A percentile compares a stretch with the other conserved stretches of the same genome.
These are phyloP conservation scores for Deakozyma indianensis DNA, from an alignment of 805 yeast species.

Conservation along the genomic window DNA sequence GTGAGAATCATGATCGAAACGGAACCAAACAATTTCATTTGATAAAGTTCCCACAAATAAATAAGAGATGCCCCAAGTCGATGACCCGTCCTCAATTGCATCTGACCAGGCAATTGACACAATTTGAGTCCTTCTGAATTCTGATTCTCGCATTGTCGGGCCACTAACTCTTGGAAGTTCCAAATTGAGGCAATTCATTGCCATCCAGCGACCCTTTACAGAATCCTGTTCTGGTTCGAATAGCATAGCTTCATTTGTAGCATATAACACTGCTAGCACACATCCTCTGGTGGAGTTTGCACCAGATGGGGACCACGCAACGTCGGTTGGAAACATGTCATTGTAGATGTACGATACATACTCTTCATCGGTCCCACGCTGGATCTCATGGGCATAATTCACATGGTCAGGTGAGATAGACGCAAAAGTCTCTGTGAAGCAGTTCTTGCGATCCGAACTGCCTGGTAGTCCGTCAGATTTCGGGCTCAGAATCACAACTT, in stretches of 20 bases:
- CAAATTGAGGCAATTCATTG: neutral
- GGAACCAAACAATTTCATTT: neutral
- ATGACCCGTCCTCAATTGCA: neutral
- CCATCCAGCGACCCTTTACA: neutral
- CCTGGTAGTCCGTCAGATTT: neutral
- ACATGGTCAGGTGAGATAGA: neutral
- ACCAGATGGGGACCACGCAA: neutral
- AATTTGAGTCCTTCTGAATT: neutral
- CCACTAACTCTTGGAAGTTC: neutral
- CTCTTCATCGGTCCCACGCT: neutral
- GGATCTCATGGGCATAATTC: neutral
- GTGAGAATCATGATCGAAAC: neutral
- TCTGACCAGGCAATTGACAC: neutral
- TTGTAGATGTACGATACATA: neutral
- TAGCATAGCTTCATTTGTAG: neutral
- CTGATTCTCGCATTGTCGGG: neutral
- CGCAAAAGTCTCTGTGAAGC: neutral
- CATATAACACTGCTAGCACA: neutral
- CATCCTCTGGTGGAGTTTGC: neutral
- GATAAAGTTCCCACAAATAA: neutral
- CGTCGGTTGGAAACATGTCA: neutral
- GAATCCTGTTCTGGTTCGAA: neutral
- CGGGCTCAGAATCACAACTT: neutral
- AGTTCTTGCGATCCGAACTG: neutral
- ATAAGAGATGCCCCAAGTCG: neutral